Percentiles rank a stretch among this genome's conserved stretches.
Conservation (phyloP, 2,329 filamentous ascomycete species). For the Botrytis galanthina region DNA sequence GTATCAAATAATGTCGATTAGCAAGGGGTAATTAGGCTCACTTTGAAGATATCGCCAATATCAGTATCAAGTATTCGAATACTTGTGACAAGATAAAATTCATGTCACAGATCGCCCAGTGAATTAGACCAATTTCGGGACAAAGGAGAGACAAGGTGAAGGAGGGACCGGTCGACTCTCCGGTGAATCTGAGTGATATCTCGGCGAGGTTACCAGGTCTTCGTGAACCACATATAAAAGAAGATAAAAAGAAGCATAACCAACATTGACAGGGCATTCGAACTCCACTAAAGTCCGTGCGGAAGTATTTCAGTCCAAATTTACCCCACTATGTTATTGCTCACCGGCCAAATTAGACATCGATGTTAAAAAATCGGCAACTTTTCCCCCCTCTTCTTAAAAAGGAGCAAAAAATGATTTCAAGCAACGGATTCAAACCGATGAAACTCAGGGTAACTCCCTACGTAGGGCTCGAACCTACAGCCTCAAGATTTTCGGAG, state of each 20-base stretch:
- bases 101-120: background rate
- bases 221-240: background rate
- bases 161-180: background rate
- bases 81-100: background rate
- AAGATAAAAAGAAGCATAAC: background rate
- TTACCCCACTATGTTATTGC: background rate
- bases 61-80: background rate
- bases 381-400: background rate
- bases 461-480: slow-evolving; percentile 5
- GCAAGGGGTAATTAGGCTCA: background rate
- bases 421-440: background rate
- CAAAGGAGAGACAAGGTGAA: background rate
- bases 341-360: background rate
- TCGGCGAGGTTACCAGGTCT: background rate
- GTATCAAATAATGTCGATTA: background rate
- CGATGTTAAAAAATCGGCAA: background rate
- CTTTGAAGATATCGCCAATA: background rate
- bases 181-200: background rate
- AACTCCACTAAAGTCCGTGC: background rate
- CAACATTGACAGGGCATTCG: background rate
- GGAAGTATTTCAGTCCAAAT: background rate
- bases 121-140: background rate
- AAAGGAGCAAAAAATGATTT: background rate
- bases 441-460: background rate
- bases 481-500: slow-evolving; percentile 4